Base-by-base conservation (phyloP, 768 basidiomycete genomes). In the Collybia sordida region DNA sequence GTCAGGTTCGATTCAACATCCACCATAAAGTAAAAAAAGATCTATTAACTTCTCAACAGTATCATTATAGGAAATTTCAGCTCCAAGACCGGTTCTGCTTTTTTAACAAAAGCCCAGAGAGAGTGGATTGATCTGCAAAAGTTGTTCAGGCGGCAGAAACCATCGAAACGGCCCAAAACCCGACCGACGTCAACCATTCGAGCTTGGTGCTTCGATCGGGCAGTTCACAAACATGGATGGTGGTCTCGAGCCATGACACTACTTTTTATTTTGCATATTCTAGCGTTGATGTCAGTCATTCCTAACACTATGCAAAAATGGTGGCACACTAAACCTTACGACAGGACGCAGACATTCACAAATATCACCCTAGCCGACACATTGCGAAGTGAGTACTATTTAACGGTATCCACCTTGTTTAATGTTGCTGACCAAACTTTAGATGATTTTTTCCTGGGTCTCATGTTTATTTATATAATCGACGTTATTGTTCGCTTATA, bases 31-130 rank as follows among this genome's bases (percentile, higher is more conserved):
- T 31, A 31, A 3, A 12, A 36, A 38, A 36, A 44, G 31, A 58
- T 62, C n/a, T 63, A 41, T 4, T 19, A 2, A 42, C 17, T 51
- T 42, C 41, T 52, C 49, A 51, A 14, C 51, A 96, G 93, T 75
- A 91, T 98, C 66, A 97, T 98, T 69, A 97, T 98, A 62, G 87
- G 86, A 40, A 95, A 95, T 66, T 97, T 97, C 70, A 86, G 85
- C 42, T 80, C 84, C 2, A 85, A 88, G 53, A 94, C 93, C 2
- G 95, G 95, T 14, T 81, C 83, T 3, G 93, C 94, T 1, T 81
- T 94, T 41, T 68, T 96, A 25, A 97, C 94, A 0, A 78, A 85
- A 49, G 78, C 93, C 14, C 96, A 98, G 59, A 75, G 88, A 47
- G 92, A 93, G 64, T 98, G 95, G 95, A 90, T 94, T 50, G 93